A percentile compares a stretch with the other conserved stretches of the same genome.
phyloP scores from a whole-genome alignment of 345 rosid genomes.

The Euphorbia lathyris region DNA sequence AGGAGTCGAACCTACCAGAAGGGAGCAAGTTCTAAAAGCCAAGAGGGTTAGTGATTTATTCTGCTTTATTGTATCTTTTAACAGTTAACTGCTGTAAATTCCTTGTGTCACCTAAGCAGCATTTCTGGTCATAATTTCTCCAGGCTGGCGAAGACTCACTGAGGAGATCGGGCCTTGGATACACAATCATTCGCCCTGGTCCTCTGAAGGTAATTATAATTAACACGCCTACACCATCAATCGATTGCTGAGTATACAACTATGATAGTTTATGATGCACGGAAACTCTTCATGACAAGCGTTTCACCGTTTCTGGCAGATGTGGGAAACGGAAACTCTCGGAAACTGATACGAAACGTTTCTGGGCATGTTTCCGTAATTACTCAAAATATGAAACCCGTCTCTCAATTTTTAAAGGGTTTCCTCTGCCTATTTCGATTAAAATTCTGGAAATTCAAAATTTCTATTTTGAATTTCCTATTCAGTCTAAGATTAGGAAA shows the following conservation, averaged over 20 bases:
- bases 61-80: slow-evolving; percentile 1
- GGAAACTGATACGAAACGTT: no score
- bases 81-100: background rate
- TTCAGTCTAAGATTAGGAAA: no score
- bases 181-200: slow-evolving; percentile 92
- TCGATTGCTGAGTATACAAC: background rate
- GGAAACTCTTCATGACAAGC: no score
- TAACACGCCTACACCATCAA: background rate
- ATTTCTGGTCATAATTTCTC: slow-evolving; percentile 2
- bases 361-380: no score
- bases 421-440: no score
- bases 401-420: no score
- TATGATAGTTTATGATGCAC: background rate
- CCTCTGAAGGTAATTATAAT: slow-evolving; percentile 66
- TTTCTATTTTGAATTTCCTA: no score
- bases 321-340: no score
- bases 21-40: slow-evolving; percentile 93
- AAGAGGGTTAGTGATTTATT: slow-evolving; percentile 59
- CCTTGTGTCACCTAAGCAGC: slow-evolving; percentile 1
- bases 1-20: slow-evolving; percentile 77
- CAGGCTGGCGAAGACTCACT: slow-evolving; percentile 95
- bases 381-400: no score
- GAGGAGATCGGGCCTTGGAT: slow-evolving; percentile 94
- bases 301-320: no score
- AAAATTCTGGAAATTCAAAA: no score